Base-by-base conservation (phyloP, 2,329 filamentous ascomycete genomes). In the Diaporthe humulicola region DNA sequence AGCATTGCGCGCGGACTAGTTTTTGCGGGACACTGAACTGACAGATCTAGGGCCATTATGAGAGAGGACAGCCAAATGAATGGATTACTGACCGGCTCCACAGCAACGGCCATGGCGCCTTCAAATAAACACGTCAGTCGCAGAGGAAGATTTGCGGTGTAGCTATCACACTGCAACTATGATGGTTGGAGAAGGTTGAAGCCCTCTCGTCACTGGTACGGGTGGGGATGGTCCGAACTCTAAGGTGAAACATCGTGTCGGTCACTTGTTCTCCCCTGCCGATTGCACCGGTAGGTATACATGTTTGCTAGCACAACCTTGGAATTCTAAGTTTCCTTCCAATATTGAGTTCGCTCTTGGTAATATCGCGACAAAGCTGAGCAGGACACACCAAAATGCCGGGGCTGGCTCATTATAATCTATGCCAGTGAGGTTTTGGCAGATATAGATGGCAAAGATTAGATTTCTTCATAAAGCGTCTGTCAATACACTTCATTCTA, bases 31-130 rank as follows among this genome's bases (percentile, higher is more conserved):
- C 30, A 33, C 15, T 36, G 33, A 9, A 69, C 73, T 73, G 19
- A 73, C 74, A 75, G 36, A 25, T 75, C 71, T 12, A 75, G 56
- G 25, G 74, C 70, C 54, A 57, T 56, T 6, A 75, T 75, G 9
- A 75, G 45, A 17, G 70, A 66, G 9, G 61, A 38, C 28, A 75
- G 71, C 71, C 74, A 75, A 28, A 22, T 38, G 25, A 75, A 58
- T 15, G 71, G 64, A 19, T 40, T 73, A 5, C 50, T 54, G 19
- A n/a, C 38, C 22, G 64, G 5, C 14, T 69, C 64, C 42, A 56
- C 61, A 40, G 61, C 17, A 28, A 58, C n/a, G n/a, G 70, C 71
- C 74, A 73, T 75, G 56, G 19, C 33, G 42, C 19, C n/a, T 22
- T 48, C 12, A 19, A 58, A 17, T 48, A 9, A 19, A 60, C 6